These are phyloP conservation scores for Myxozyma geophila DNA, from an alignment of 805 yeast genomes.

Conservation along the genomic window DNA sequence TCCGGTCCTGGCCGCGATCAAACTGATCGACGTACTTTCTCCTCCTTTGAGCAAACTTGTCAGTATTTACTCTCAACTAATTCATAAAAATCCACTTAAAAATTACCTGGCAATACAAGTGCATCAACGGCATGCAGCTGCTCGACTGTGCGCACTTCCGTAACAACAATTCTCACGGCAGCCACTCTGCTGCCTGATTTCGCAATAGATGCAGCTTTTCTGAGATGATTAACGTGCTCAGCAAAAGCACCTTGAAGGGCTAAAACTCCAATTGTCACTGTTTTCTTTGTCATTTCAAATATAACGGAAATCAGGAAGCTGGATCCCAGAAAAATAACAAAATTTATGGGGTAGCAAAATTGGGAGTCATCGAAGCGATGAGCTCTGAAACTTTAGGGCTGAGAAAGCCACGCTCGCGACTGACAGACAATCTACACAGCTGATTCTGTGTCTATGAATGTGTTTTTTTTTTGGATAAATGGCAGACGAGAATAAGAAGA, in stretches of 20 bases:
- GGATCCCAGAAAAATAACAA: background rate
- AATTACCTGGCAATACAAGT: conserved; percentile 65
- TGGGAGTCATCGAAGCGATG: conserved; percentile 10
- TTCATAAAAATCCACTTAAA: background rate
- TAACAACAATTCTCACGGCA: conserved; percentile 42
- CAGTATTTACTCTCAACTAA: background rate
- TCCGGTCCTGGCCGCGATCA: conserved; percentile 68
- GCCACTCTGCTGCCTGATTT: conserved; percentile 31
- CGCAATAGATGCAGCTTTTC: conserved; percentile 43
- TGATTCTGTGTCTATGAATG: no score
- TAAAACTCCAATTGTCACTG: conserved; percentile 61
- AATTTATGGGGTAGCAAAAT: background rate
- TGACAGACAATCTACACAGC: no score
- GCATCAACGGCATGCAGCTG: conserved; percentile 60
- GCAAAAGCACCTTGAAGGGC: conserved; percentile 80
- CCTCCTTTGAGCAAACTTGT: conserved; percentile 50
- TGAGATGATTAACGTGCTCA: conserved; percentile 64
- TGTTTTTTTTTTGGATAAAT: background rate
- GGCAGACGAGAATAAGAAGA: conserved; percentile 2
- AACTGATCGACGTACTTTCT: conserved; percentile 70
- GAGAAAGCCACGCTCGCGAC: no score
- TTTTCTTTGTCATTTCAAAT: conserved; percentile 11
- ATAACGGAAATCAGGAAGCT: background rate
- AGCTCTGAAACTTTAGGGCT: background rate
- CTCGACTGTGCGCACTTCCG: conserved; percentile 58